Percentiles rank a stretch among this genome's conserved stretches.
Evolutionary conservation across 768 basidiomycete genomes (phyloP).

Genomic region (Serendipita sp.): DNA sequence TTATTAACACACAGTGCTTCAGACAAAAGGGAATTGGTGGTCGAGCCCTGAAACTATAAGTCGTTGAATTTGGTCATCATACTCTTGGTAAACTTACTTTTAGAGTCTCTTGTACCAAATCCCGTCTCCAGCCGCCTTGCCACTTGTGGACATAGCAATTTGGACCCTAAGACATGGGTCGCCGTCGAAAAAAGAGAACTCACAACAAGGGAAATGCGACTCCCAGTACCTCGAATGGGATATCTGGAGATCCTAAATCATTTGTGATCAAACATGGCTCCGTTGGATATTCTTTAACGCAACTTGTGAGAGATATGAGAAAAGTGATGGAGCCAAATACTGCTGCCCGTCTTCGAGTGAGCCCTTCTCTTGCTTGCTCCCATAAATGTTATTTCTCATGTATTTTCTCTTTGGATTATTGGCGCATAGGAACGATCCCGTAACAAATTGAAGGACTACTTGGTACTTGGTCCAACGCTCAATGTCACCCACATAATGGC

Average conservation of each 20-base stretch:
- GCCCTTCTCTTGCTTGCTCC: constrained; percentile 11
- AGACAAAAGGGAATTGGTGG: too few species aligned
- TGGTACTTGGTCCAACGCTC: constrained; percentile 80
- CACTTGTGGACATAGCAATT: background rate
- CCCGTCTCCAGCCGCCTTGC: background rate
- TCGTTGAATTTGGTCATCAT: too few species aligned
- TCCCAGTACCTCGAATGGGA: constrained; percentile 18
- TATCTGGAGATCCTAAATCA: constrained; percentile 53
- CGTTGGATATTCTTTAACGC: constrained; percentile 70
- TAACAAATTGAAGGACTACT: constrained; percentile 86
- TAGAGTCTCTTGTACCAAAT: background rate
- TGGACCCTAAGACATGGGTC: constrained; percentile 34
- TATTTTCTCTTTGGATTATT: constrained; percentile 9
- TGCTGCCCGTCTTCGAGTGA: constrained; percentile 61
- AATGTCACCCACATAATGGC: constrained; percentile 86
- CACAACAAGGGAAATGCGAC: constrained; percentile 48
- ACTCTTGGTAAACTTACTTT: background rate
- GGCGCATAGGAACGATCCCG: constrained; percentile 62
- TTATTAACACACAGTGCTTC: too few species aligned
- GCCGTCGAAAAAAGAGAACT: constrained; percentile 62
- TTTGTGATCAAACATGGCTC: constrained; percentile 95
- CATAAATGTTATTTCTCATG: background rate
- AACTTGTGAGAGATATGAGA: constrained; percentile 83
- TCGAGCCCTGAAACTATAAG: too few species aligned
- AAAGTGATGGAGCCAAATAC: constrained; percentile 94